phyloP scores from a whole-genome alignment of 805 yeast genomes.

The Wilhelminamyces savonicus region DNA sequence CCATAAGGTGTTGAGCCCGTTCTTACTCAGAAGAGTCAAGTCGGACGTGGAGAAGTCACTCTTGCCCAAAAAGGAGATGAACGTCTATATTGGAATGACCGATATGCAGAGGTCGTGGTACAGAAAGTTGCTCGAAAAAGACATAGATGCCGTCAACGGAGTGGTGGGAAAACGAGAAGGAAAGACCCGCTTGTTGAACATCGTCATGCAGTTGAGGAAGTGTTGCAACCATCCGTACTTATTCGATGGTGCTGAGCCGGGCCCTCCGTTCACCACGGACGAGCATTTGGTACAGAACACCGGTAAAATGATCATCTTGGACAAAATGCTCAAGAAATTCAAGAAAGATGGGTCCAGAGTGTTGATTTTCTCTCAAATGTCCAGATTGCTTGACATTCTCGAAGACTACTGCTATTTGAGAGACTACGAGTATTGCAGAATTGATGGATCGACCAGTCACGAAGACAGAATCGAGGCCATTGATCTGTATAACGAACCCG shows the following conservation, averaged over 20 bases:
- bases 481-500: conserved; percentile 83
- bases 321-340: conserved; percentile 69
- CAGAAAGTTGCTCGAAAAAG: conserved; percentile 79
- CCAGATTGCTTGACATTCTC: conserved; percentile 78
- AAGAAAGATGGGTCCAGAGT: conserved; percentile 81
- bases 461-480: conserved; percentile 90
- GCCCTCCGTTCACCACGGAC: conserved; percentile 95
- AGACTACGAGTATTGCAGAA: conserved; percentile 81
- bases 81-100: conserved; percentile 89
- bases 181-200: conserved; percentile 82
- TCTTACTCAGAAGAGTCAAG: conserved; percentile 81
- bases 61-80: conserved; percentile 84
- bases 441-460: conserved; percentile 90
- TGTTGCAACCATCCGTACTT: conserved; percentile 97
- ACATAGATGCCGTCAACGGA: conserved; percentile 94
- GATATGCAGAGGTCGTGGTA: conserved; percentile 95
- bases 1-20: conserved; percentile 84
- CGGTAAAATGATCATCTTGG: conserved; percentile 86
- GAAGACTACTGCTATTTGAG: conserved; percentile 89
- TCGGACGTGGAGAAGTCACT: conserved; percentile 89
- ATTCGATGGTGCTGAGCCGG: conserved; percentile 99
- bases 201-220: conserved; percentile 94
- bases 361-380: conserved; percentile 89
- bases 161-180: conserved; percentile 92
- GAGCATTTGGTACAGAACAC: conserved; percentile 88